A percentile compares a stretch with the other conserved stretches of the same genome.
Evolutionary conservation across 83 land plant genomes (phyloP).

Genomic region (Isoetes engelmannii): DNA sequence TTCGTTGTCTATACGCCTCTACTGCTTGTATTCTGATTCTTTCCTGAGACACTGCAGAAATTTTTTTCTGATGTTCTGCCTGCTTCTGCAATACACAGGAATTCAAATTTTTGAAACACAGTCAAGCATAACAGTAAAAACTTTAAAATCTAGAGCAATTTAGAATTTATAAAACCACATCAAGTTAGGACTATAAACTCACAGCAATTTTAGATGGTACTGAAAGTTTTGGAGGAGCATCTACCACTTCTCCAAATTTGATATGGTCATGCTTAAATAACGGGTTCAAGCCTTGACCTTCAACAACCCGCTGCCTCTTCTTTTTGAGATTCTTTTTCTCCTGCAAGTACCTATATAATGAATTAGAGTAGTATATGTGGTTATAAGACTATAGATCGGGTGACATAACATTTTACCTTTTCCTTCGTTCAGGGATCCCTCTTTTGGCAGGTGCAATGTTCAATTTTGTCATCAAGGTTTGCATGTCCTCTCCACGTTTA

Average conservation of each 20-base stretch:
- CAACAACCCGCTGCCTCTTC: neutral
- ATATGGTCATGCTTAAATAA: neutral
- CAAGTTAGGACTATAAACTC: neutral
- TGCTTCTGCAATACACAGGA: neutral
- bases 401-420: no score
- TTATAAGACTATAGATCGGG: no score
- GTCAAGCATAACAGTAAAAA: neutral
- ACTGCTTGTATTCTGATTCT: conserved; percentile 1
- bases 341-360: neutral
- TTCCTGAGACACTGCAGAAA: neutral
- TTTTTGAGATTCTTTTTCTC: neutral
- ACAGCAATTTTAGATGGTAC: neutral
- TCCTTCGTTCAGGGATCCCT: no score
- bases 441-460: no score
- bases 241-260: conserved; percentile 2
- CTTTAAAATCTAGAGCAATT: neutral
- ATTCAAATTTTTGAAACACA: neutral
- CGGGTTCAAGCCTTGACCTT: neutral
- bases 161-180: neutral
- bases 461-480: no score
- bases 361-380: no score
- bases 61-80: neutral
- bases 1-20: conserved; percentile 1
- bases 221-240: conserved; percentile 8
- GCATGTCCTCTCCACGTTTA: no score